These are phyloP conservation scores for Cladosporium velox DNA, from an alignment of 2,329 filamentous ascomycete genomes.

Conservation along the genomic window DNA sequence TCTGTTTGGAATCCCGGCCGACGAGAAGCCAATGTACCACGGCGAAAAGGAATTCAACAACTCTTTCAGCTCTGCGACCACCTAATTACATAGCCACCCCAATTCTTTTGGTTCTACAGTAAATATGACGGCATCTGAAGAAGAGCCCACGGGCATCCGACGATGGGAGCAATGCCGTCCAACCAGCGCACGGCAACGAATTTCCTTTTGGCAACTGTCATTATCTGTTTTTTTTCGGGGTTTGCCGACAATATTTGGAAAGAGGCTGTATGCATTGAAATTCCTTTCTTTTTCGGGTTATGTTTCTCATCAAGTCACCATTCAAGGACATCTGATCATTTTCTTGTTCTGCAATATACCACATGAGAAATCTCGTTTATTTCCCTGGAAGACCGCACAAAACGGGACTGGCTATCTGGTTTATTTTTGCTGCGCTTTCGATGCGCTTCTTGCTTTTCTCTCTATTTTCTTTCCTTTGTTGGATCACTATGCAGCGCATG, in stretches of 20 bases:
- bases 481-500: not conserved
- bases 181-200: slow-evolving; percentile 5
- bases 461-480: not conserved
- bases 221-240: slow-evolving; percentile 1
- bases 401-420: slow-evolving; percentile 5
- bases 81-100: not conserved
- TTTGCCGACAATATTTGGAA: not conserved
- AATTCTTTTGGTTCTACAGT: not conserved
- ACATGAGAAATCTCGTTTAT: slow-evolving; percentile 8
- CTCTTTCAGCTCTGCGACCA: slow-evolving; percentile 21
- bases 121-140: slow-evolving; percentile 3
- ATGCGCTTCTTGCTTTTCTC: not conserved
- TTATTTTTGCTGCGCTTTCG: too few relatives aligned
- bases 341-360: slow-evolving; percentile 13
- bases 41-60: slow-evolving; percentile 20
- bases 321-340: slow-evolving; percentile 2
- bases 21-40: slow-evolving; percentile 29
- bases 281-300: not conserved
- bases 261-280: slow-evolving; percentile 13
- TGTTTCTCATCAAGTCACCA: not conserved
- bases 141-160: not conserved
- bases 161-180: slow-evolving; percentile 2
- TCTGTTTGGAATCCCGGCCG: slow-evolving; percentile 29
- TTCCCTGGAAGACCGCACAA: not conserved
- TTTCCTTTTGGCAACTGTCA: slow-evolving; percentile 1